Evolutionary conservation across 2,329 filamentous ascomycete species (phyloP).

Genomic region (Amphichorda felina): DNA sequence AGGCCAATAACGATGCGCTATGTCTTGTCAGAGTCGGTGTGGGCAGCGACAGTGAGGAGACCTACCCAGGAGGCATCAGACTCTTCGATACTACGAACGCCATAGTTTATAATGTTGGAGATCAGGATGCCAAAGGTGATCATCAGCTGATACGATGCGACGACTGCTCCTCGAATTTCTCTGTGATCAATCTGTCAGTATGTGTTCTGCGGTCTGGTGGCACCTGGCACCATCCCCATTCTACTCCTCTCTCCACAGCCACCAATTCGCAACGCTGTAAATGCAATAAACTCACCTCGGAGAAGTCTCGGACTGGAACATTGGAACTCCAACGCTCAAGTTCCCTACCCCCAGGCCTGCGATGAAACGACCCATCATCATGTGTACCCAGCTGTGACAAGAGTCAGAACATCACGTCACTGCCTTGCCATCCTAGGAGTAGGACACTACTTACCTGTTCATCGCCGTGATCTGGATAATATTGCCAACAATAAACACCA

Average conservation of each 20-base stretch:
- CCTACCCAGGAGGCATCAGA: conserved; percentile 35
- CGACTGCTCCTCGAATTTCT: conserved; percentile 51
- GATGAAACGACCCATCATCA: conserved; percentile 53
- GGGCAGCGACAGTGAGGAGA: too few relatives aligned
- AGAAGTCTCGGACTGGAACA: conserved; percentile 57
- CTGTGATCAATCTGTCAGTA: neutral
- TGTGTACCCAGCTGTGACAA: conserved; percentile 42
- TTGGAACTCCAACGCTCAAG: conserved; percentile 52
- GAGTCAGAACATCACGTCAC: too few relatives aligned
- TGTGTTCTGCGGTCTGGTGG: neutral
- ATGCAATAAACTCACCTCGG: conserved; percentile 13
- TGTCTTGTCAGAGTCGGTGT: too few relatives aligned
- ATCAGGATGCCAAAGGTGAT: conserved; percentile 59
- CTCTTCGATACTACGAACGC: conserved; percentile 28
- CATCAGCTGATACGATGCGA: conserved; percentile 63
- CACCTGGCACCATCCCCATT: too few relatives aligned
- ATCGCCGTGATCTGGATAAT: conserved; percentile 52
- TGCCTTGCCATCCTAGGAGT: too few relatives aligned
- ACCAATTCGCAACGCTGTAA: too few relatives aligned
- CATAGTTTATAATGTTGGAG: conserved; percentile 42
- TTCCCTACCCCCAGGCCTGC: conserved; percentile 58
- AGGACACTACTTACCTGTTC: conserved; percentile 11
- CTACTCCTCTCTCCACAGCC: too few relatives aligned
- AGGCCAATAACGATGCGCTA: conserved; percentile 40
- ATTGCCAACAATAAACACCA: conserved; percentile 52